These are phyloP conservation scores for Puya raimondii DNA, from an alignment of 176 grass and related monocot species.

Conservation along the genomic window DNA sequence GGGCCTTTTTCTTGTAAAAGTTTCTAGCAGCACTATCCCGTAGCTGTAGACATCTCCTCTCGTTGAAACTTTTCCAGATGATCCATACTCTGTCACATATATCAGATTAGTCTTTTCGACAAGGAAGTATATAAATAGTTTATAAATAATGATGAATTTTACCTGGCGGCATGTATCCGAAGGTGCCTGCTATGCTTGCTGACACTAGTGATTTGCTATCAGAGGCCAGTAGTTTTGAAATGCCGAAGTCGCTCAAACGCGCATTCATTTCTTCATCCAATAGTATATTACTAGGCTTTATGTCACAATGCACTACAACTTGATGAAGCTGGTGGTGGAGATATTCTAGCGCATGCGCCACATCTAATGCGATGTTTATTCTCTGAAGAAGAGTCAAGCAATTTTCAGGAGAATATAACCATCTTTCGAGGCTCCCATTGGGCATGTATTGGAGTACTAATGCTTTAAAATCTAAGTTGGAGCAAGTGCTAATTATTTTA, in stretches of 20 bases:
- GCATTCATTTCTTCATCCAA: slow-evolving; percentile 31
- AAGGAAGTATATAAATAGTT: not conserved
- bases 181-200: slow-evolving; percentile 13
- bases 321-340: slow-evolving; percentile 17
- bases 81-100: slow-evolving; percentile 8
- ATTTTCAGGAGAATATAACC: slow-evolving; percentile 9
- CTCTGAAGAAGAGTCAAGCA: slow-evolving; percentile 12
- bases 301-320: slow-evolving; percentile 23
- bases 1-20: slow-evolving; percentile 14
- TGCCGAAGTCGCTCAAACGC: slow-evolving; percentile 20
- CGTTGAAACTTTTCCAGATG: slow-evolving; percentile 10
- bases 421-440: slow-evolving; percentile 22
- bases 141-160: not conserved
- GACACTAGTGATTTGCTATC: slow-evolving; percentile 8
- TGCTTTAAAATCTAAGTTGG: slow-evolving; percentile 26
- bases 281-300: slow-evolving; percentile 27
- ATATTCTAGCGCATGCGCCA: slow-evolving; percentile 14
- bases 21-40: slow-evolving; percentile 16
- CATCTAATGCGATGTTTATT: slow-evolving; percentile 12
- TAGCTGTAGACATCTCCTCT: slow-evolving; percentile 24
- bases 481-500: slow-evolving; percentile 22
- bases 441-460: slow-evolving; percentile 23
- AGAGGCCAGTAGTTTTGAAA: slow-evolving; percentile 9
- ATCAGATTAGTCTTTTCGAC: not conserved
- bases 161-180: slow-evolving; percentile 27